Evolutionary conservation across 371 early-diverging fungal genomes (phyloP).

Genomic region (Actinomortierella wolfii): DNA sequence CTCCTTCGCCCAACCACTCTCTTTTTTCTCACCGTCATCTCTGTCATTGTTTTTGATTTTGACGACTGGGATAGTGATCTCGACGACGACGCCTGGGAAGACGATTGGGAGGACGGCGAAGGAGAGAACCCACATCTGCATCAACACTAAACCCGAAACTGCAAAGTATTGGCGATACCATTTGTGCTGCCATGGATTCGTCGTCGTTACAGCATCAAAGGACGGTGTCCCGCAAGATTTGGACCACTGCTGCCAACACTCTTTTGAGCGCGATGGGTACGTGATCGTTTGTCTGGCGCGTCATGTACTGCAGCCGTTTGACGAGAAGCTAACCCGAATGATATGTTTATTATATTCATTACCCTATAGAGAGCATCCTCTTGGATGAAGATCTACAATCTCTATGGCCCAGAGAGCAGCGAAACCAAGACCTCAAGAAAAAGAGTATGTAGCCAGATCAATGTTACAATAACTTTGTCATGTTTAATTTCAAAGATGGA

Average conservation of each 20-base stretch:
- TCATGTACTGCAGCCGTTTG: too few relatives aligned
- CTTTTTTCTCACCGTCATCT: slow-evolving; percentile 17
- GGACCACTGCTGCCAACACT: slow-evolving; percentile 44
- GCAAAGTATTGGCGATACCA: not conserved
- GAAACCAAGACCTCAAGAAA: slow-evolving; percentile 24
- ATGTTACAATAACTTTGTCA: too few relatives aligned
- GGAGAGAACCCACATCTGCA: not conserved
- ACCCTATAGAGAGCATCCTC: slow-evolving; percentile 37
- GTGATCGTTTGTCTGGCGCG: not conserved
- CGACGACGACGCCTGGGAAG: slow-evolving; percentile 15
- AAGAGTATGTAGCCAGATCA: slow-evolving; percentile 13
- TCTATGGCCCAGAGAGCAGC: slow-evolving; percentile 35
- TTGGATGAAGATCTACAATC: slow-evolving; percentile 38
- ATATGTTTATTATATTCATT: not conserved
- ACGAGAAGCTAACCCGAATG: too few relatives aligned
- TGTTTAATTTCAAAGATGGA: not conserved
- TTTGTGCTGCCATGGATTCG: slow-evolving; percentile 9
- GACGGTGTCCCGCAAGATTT: slow-evolving; percentile 21
- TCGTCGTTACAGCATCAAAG: not conserved
- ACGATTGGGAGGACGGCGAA: slow-evolving; percentile 2
- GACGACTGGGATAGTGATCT: slow-evolving; percentile 18
- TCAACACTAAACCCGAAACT: too few relatives aligned
- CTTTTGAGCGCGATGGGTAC: slow-evolving; percentile 41
- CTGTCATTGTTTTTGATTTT: slow-evolving; percentile 28
- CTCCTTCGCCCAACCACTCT: slow-evolving; percentile 25